Base-by-base conservation (phyloP, 2,329 filamentous ascomycete species). In the Venturia effusa region DNA sequence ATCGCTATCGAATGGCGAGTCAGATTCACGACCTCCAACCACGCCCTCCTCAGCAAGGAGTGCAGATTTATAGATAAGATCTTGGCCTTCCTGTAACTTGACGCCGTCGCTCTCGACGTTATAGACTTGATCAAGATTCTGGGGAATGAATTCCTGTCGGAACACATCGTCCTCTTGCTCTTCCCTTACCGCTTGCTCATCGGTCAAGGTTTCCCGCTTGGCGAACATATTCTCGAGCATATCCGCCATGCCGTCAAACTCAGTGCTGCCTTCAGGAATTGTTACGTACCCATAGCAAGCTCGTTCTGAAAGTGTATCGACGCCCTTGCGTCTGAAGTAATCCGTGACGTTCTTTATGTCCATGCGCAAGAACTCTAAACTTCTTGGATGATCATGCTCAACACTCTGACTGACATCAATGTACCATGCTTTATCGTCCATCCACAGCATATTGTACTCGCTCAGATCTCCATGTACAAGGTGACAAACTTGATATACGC, bases 331-430 rank as follows among this genome's bases (percentile, higher is more conserved):
- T 37, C 86, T 82, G 84, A 97, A 99, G 77, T 96, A 99, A 74
- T 96, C 91, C 27, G 86, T 88, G 1, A 96, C 86, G 72, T 99
- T 99, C 81, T 97, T 97, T 76, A 99, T 92, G 73, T 99, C 94
- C 92, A 97, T 97, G 40, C 94, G 87, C 70, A 99, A 76, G 73
- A 99, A 99, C 73, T 97, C 93, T 37, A 96, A 81, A 1, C 90
- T 93, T 65, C 90, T 84, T 0, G 94, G 94, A 74, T 99, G 94
- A 70, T 97, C 93, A 69, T 95, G 92, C 78, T 97, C 95, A 24
- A 99, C 94, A 72, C 89, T 94, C 78, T 99, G 94, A 64, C 91
- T 96, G 54, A 99, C 94, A 76, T 99, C 94, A 74, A 99, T 99
- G 71, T 99, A 88, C 80, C 90, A 96, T 0, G 97, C 84, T 70